phyloP scores from a whole-genome alignment of 2,329 filamentous ascomycete species.

The Fusarium tuaranense region DNA sequence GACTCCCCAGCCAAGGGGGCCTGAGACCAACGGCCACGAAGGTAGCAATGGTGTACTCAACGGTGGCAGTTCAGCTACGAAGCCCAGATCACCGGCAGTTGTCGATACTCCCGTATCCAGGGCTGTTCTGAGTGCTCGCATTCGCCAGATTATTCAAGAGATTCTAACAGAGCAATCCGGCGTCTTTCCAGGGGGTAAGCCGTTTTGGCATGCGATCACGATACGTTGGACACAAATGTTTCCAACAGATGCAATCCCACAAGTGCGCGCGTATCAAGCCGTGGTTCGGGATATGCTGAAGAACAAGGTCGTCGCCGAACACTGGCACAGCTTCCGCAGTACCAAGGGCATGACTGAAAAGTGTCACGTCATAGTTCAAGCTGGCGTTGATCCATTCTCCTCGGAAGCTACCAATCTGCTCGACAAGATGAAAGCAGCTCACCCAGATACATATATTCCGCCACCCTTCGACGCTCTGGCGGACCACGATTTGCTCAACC shows the following conservation, averaged over 20 bases:
- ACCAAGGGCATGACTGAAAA: slow-evolving; percentile 57
- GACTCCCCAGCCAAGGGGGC: slow-evolving; percentile 1
- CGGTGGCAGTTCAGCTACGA: neutral
- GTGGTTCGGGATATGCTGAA: slow-evolving; percentile 54
- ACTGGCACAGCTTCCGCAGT: slow-evolving; percentile 59
- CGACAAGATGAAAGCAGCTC: slow-evolving; percentile 59
- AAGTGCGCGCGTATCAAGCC: slow-evolving; percentile 52
- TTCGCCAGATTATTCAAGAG: slow-evolving; percentile 44
- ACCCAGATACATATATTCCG: slow-evolving; percentile 52
- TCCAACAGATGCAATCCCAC: slow-evolving; percentile 54
- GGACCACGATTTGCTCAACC: slow-evolving; percentile 36
- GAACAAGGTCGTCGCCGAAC: slow-evolving; percentile 51
- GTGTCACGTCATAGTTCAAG: slow-evolving; percentile 58
- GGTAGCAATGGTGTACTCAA: neutral
- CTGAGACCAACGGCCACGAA: neutral
- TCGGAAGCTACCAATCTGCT: slow-evolving; percentile 57
- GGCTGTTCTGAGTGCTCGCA: slow-evolving; percentile 26
- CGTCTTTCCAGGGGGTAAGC: slow-evolving; percentile 63
- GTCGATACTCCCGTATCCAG: slow-evolving; percentile 32
- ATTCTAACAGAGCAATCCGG: slow-evolving; percentile 52
- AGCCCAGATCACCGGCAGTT: slow-evolving; percentile 15
- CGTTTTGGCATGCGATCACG: slow-evolving; percentile 61
- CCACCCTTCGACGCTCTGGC: slow-evolving; percentile 36
- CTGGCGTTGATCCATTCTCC: slow-evolving; percentile 56
- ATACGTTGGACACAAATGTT: slow-evolving; percentile 59